phyloP scores from a whole-genome alignment of 345 rosid species.

The Hibiscus tridactylites region DNA sequence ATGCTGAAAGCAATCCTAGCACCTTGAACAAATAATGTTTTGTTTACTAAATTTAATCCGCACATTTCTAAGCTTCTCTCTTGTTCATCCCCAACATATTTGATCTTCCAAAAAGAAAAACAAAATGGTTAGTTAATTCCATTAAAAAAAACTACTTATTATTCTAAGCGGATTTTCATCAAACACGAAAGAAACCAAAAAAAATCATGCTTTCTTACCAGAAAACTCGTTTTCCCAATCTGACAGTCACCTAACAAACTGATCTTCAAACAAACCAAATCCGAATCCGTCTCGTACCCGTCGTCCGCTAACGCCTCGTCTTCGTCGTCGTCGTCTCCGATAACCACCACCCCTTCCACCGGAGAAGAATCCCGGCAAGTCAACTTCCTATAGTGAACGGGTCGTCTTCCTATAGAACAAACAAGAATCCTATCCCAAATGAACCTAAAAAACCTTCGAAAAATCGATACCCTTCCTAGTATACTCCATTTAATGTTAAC shows the following conservation, averaged over 20 bases:
- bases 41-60: constrained; percentile 82
- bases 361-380: constrained; percentile 34
- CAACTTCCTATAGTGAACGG: constrained; percentile 44
- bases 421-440: constrained; percentile 70
- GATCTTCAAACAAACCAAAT: constrained; percentile 83
- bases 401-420: constrained; percentile 55
- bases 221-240: constrained; percentile 88
- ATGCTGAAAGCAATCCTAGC: constrained; percentile 80
- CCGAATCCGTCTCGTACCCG: constrained; percentile 50
- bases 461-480: constrained; percentile 44
- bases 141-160: background rate
- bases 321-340: background rate
- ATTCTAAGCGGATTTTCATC: background rate
- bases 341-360: constrained; percentile 20
- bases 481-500: constrained; percentile 53
- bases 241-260: constrained; percentile 88
- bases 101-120: constrained; percentile 31
- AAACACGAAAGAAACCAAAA: background rate
- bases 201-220: constrained; percentile 35
- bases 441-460: constrained; percentile 55
- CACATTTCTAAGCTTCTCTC: constrained; percentile 60
- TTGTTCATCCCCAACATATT: constrained; percentile 79
- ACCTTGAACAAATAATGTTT: constrained; percentile 69
- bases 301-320: background rate
- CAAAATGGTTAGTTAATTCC: background rate